Evolutionary conservation across 2,329 filamentous ascomycete genomes (phyloP), one percentile per base, ranked within the genome.

Genomic region (Cladosporium austrohemisphaericum): DNA sequence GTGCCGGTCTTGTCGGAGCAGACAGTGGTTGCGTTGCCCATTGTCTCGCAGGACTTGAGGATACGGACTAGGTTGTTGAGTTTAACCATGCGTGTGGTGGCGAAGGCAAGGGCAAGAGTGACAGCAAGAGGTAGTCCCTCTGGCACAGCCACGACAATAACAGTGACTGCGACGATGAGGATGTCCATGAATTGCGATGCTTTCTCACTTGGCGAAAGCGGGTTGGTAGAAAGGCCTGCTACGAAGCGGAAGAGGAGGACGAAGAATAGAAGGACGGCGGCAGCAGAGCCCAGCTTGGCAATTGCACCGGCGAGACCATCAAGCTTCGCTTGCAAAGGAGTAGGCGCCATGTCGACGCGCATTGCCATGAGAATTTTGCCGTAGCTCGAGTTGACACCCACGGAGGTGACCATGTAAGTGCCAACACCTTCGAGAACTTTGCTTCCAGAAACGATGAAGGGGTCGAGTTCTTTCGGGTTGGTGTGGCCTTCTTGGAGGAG

Each of bases 211-310:
- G 88, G 76, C 0, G 76, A 76, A 1, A 70, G 70, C 2, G 62
- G 55, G 52, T 79, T 75, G n/a, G 69, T 61, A 2, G 77, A 76
- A 3, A 95, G 77, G 10, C 80, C 71, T 41, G 83, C 88, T 6
- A 92, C 73, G 64, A 95, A 96, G 60, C 88, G 80, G 71, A 95
- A 91, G 62, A 95, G 81, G 11, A 95, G 76, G 37, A 94, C 85
- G 41, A 92, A 76, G 70, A 96, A 95, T 38, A 95, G 75, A 10
- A 91, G 68, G 10, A 93, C 73, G 57, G 86, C 88, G 37, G 89
- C 87, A 51, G 80, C 82, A 65, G 88, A 88, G 68, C 84, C 84
- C 35, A 86, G 75, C 61, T 86, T 86, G 13, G 84, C 84, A 58
- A 92, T 89, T 59, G 89, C 85, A 59, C 88, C 86, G 6, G 87